Evolutionary conservation across 495 filamentous ascomycete genomes (phyloP).

Genomic region (Pyrenula massariospora): DNA sequence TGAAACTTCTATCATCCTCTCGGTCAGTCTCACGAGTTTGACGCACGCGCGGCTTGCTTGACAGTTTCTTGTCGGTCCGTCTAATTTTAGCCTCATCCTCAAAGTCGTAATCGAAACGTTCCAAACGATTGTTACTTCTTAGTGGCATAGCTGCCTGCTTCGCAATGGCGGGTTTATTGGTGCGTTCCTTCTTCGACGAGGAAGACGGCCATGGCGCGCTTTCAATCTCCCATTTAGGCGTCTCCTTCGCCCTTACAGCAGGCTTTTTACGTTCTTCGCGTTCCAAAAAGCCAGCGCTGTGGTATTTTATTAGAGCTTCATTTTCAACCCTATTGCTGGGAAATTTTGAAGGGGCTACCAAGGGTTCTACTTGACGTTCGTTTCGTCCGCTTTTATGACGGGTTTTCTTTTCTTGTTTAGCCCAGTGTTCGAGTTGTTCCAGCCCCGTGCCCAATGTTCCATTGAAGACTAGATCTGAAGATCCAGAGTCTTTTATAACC

Average conservation of each 20-base stretch:
- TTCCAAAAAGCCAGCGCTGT: too few relatives aligned
- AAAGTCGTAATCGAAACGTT: background rate
- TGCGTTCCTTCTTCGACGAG: background rate
- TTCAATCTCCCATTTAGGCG: background rate
- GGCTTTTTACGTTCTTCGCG: too few relatives aligned
- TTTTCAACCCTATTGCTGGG: background rate
- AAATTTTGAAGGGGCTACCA: background rate
- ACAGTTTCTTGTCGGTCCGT: constrained; percentile 4
- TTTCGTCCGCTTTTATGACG: background rate
- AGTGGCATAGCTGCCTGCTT: background rate
- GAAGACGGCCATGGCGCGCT: background rate
- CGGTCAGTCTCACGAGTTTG: constrained; percentile 9
- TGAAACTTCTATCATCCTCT: constrained; percentile 24
- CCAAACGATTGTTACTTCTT: background rate
- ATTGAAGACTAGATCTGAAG: background rate
- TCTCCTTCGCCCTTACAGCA: too few relatives aligned
- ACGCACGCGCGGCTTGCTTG: background rate
- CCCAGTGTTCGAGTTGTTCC: background rate
- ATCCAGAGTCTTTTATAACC: too few relatives aligned
- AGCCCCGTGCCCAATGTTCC: background rate
- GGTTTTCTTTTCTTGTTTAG: background rate
- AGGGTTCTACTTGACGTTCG: background rate
- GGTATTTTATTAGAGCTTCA: too few relatives aligned
- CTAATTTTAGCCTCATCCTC: constrained; percentile 16
- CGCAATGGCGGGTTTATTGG: background rate